Evolutionary conservation across 2,329 filamentous ascomycete genomes (phyloP), one percentile per base, ranked within the genome.

Genomic region (Lachnellula arida): DNA sequence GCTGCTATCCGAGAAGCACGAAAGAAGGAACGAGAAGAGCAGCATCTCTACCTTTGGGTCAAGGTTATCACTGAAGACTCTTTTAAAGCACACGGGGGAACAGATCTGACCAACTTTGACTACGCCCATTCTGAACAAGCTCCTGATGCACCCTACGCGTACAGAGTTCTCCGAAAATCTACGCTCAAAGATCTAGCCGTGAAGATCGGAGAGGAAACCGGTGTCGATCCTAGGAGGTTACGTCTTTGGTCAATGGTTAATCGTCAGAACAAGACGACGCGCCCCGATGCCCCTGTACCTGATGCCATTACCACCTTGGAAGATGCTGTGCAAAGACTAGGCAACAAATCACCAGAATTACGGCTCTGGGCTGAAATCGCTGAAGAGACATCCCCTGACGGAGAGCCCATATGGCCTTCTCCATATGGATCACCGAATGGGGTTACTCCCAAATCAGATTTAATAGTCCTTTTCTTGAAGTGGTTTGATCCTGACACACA

Each of bases 221-320:
- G 77, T 0, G 73, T 88, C 49, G 85, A 92, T 46, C 78, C 87
- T 0, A 84, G 84, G 55, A 81, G 83, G 59, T 74, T 97, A 23
- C 84, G 94, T 22, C 81, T 96, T 17, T 99, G 94, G 95, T 84
- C 91, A 53, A 97, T 99, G 92, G 94, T 99, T 1, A 97, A 97
- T 69, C 87, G 94, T 11, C 94, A 99, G 71, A 99, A 99, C 71
- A 97, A 96, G 73, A 99, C 94, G 0, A 87, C 91, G 39, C 85
- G 94, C 17, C 94, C 95, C 0, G 94, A 99, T 69, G 86, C 90
- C 56, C 89, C 91, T 0, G 85, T 99, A 49, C 82, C 83, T 70
- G 91, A 96, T 67, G 75, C 84, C 2, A 80, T 86, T 5, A 87
- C 90, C 70, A 92, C 86, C 0, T 77, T 94, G 14, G 89, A 92